Base-by-base conservation (phyloP, 805 yeast genomes). In the Spathaspora gorwiae region DNA sequence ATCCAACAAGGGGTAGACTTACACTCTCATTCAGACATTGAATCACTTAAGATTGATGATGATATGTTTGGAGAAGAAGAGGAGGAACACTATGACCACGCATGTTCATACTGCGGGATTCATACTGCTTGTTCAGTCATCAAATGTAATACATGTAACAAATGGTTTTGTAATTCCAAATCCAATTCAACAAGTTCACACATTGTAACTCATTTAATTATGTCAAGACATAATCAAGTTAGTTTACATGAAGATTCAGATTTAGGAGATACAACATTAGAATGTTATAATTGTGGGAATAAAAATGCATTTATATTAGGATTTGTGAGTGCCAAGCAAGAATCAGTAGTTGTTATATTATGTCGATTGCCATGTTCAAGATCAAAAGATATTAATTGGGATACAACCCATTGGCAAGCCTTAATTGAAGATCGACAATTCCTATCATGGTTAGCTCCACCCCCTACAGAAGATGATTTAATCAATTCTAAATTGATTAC, bases 291-390 rank as follows among this genome's bases (percentile, higher is more conserved):
- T 57, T 90, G 97, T 69, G 96, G 96, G 29, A 79, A 78, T 58
- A 80, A 73, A 48, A 90, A 90, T 55, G 85, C 82, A 2, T 90
- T 90, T 54, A 72, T 83, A 26, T 68, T 90, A 34, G 97, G 97
- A 0, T 89, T 84, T 63, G 94, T 90, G 12, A 77, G 90, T 26
- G 96, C 97, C 4, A 87, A 87, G 57, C 78, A 83, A 47, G 95
- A 88, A 53, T 82, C 90, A 5, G 90, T 89, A 34, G 90, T 90
- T 47, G 96, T 90, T 5, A 76, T 90, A 37, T 64, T 90, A 40
- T 90, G 97, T 65, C 80, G 97, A 45, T 70, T 87, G 44, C 97
- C 97, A 0, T 90, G 97, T 64, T 83, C 95, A 1, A 90, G 83
- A 57, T 63, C 74, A 7, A 82, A 84, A 52, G 88, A 85, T 61